Evolutionary conservation across 1,139 yeast genomes (phyloP).

Genomic region (Hansenula sp.): DNA sequence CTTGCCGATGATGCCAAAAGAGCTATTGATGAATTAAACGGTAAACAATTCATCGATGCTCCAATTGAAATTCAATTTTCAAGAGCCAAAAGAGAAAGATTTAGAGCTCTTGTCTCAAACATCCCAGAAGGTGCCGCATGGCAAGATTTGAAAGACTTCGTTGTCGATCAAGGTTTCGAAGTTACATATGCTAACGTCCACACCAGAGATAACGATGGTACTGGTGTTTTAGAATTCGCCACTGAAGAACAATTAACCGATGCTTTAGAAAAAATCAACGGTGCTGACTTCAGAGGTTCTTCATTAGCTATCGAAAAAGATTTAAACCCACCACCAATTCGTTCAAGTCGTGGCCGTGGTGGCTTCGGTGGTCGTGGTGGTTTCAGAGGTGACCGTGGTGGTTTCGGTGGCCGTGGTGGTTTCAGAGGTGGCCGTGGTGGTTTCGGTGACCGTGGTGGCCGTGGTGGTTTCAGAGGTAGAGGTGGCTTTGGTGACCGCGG

Average conservation of each 20-base stretch:
- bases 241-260: slow-evolving; percentile 69
- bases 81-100: slow-evolving; percentile 66
- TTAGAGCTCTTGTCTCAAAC: slow-evolving; percentile 63
- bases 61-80: slow-evolving; percentile 67
- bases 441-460: slow-evolving; percentile 29
- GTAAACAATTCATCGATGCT: slow-evolving; percentile 56
- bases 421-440: slow-evolving; percentile 26
- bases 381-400: slow-evolving; percentile 29
- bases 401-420: slow-evolving; percentile 28
- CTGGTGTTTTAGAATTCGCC: slow-evolving; percentile 76
- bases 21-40: slow-evolving; percentile 62
- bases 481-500: slow-evolving; percentile 45
- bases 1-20: slow-evolving; percentile 59
- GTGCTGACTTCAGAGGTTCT: slow-evolving; percentile 67
- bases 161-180: slow-evolving; percentile 62
- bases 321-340: slow-evolving; percentile 70
- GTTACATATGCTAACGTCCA: slow-evolving; percentile 73
- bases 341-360: slow-evolving; percentile 54
- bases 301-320: slow-evolving; percentile 72
- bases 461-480: slow-evolving; percentile 37
- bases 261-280: slow-evolving; percentile 67
- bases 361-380: slow-evolving; percentile 44
- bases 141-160: slow-evolving; percentile 83
- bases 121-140: slow-evolving; percentile 76
- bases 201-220: slow-evolving; percentile 62